Base-by-base conservation (phyloP, 2,329 filamentous ascomycete genomes). In the Aspergillus sp. region DNA sequence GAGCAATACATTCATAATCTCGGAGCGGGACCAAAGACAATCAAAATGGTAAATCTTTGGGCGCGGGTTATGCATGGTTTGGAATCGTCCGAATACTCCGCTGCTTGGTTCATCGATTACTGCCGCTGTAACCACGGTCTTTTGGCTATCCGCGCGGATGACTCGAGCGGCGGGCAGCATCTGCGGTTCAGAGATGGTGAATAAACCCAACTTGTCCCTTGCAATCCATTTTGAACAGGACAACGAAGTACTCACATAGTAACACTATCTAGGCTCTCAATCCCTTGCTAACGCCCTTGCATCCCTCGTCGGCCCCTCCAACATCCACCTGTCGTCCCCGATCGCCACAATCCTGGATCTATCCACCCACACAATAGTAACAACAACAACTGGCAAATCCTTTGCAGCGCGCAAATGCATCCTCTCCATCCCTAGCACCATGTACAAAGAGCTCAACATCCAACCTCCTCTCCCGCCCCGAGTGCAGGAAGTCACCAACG, bases 391-490 rank as follows among this genome's bases (percentile, higher is more conserved):
- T 7, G 57, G 55, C 15, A 32, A 51, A 12, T 12, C 19, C 2
- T 60, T 64, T 32, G 39, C 53, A 6, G 55, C 59, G 8, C 61
- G 60, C 2, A 81, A 80, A 48, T 72, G 78, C 25, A 79, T 86
- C 52, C 62, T 84, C 3, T 82, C 83, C 1, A 69, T 86, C 5
- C 80, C 84, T 0, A 82, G 78, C 5, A 78, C 83, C 6, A 70
- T 84, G 47, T 79, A 81, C 56, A 73, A 74, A 9, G 74, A 78
- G 7, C 77, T 86, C 23, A 70, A 69, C 3, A 83, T 85, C 67
- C 67, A 73, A 0, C 84, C 84, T 0, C 58, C 68, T 0, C 67
- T 80, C 5, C 76, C 78, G 0, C 13, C 41, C 0, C 54, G 54
- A 4, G 76, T 78, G 52, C 51, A 61, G 19, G 59, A 57, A 0